Evolutionary conservation across 176 grass and related monocot genomes (phyloP).

Genomic region (Juncus inflexus): DNA sequence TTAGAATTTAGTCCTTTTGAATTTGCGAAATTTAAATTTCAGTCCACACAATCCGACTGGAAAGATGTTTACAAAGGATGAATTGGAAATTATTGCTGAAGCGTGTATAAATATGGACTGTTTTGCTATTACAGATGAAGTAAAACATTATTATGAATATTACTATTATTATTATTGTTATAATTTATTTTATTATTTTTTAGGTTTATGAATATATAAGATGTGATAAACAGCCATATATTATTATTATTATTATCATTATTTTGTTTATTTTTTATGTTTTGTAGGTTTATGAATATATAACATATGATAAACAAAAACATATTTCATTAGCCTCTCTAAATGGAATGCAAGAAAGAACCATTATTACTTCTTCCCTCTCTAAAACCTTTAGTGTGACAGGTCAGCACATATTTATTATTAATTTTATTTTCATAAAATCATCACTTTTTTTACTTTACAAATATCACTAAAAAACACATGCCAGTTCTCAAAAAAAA

Average conservation of each 20-base stretch:
- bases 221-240: constrained; percentile 26
- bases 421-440: too few species aligned
- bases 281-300: constrained; percentile 78
- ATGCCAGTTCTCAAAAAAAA: not conserved
- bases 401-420: constrained; percentile 34
- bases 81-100: constrained; percentile 50
- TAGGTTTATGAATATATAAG: constrained; percentile 70
- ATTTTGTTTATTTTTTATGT: constrained; percentile 14
- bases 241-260: not conserved
- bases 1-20: not conserved
- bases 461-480: not conserved
- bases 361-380: constrained; percentile 45
- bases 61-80: constrained; percentile 70
- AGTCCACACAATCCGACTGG: constrained; percentile 96
- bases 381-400: constrained; percentile 77
- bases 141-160: constrained; percentile 14
- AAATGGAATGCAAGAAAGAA: constrained; percentile 43
- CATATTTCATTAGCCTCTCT: constrained; percentile 41
- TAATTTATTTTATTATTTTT: constrained; percentile 7
- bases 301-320: constrained; percentile 38
- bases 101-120: constrained; percentile 69
- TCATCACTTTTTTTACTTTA: not conserved
- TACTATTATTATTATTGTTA: not conserved
- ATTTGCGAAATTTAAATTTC: constrained; percentile 16
- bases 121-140: constrained; percentile 80